phyloP scores from a whole-genome alignment of 1,284 basidiomycete species.

The Apiotrichum mycotoxinovorans region DNA sequence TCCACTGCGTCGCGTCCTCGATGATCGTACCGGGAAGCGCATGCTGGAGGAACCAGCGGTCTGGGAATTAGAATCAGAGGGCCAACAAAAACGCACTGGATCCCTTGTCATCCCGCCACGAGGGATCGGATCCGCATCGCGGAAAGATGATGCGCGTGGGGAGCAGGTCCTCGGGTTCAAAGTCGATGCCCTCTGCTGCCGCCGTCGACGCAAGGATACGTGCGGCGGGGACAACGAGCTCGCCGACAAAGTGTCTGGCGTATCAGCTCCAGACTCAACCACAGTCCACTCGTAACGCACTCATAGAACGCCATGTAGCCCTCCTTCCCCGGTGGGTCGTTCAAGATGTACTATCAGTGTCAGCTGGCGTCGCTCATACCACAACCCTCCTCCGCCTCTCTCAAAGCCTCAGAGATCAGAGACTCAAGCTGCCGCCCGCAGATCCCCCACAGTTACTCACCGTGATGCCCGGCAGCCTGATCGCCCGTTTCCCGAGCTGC shows the following conservation, averaged over 20 bases:
- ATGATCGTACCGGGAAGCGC: slow-evolving; percentile 33
- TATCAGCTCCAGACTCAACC: background rate
- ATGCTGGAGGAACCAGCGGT: slow-evolving; percentile 38
- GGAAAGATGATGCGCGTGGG: slow-evolving; percentile 39
- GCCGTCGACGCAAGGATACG: slow-evolving; percentile 22
- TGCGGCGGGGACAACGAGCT: slow-evolving; percentile 35
- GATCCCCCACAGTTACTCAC: too few species aligned
- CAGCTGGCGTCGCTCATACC: too few species aligned
- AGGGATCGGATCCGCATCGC: slow-evolving; percentile 24
- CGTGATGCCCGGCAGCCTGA: slow-evolving; percentile 34
- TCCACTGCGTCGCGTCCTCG: slow-evolving; percentile 37
- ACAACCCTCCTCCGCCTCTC: too few species aligned
- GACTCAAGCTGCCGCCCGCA: too few species aligned
- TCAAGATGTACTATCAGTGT: slow-evolving; percentile 37
- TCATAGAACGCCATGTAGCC: slow-evolving; percentile 22
- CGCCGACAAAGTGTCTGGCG: slow-evolving; percentile 35
- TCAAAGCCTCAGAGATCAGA: too few species aligned
- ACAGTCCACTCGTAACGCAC: slow-evolving; percentile 8
- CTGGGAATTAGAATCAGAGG: slow-evolving; percentile 19
- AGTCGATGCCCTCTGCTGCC: background rate
- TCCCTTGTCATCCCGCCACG: slow-evolving; percentile 37
- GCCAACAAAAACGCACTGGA: slow-evolving; percentile 28
- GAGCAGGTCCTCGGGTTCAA: slow-evolving; percentile 3
- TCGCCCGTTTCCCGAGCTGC: slow-evolving; percentile 29
- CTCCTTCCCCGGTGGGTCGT: slow-evolving; percentile 39